phyloP scores from a whole-genome alignment of 208 protist genomes.

The Acanthamoeba lenticulata region DNA sequence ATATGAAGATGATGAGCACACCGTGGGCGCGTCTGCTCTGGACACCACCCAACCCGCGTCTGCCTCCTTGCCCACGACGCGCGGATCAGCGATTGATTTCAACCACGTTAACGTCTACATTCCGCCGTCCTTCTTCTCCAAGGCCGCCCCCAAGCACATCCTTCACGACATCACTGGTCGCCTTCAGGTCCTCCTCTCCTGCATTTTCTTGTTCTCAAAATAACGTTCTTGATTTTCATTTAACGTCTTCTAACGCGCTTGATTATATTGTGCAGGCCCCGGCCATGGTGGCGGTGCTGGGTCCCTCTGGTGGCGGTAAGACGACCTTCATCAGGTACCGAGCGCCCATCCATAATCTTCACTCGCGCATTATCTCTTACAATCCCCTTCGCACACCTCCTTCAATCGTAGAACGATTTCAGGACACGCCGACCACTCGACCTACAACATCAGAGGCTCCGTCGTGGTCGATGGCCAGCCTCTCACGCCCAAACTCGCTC shows the following conservation, averaged over 20 bases:
- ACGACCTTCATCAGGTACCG: constrained; percentile 32
- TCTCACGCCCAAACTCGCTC: constrained; percentile 18
- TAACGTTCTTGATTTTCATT: not conserved
- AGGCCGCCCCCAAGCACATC: constrained; percentile 15
- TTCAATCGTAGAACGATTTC: not conserved
- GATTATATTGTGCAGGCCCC: not conserved
- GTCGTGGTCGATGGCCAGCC: not conserved
- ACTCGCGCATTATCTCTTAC: not conserved
- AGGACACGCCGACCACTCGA: constrained; percentile 20
- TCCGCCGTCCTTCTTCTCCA: not conserved
- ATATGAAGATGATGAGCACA: not conserved
- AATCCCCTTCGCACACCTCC: not conserved
- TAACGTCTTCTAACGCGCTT: not conserved
- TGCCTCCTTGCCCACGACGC: not conserved
- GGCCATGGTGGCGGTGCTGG: constrained; percentile 53
- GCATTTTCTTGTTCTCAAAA: not conserved
- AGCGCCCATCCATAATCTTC: too few species aligned
- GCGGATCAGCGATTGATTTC: not conserved
- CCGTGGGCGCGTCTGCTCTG: not conserved
- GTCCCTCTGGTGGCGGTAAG: constrained; percentile 57
- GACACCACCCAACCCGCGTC: not conserved
- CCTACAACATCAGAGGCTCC: constrained; percentile 28
- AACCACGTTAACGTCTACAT: not conserved
- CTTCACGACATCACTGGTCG: not conserved
- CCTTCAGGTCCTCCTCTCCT: not conserved